A percentile compares a stretch with the other conserved stretches of the same genome.
These are phyloP conservation scores for Phytomonas francai DNA, from an alignment of 208 protist genomes.

Conservation along the genomic window DNA sequence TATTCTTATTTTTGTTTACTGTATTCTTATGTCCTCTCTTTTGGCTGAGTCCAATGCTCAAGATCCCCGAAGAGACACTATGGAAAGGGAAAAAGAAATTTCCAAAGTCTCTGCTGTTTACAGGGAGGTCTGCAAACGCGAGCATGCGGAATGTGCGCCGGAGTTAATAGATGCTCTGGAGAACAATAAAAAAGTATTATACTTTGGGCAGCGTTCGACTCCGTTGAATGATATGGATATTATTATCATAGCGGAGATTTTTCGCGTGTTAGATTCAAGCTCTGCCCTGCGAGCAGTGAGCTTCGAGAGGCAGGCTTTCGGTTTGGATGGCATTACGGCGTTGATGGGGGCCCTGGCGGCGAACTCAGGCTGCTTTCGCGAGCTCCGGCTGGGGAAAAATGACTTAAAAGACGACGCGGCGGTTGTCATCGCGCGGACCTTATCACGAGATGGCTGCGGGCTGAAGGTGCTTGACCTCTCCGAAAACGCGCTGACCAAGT, in stretches of 20 bases:
- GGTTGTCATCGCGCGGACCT: constrained; percentile 65
- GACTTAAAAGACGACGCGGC: constrained; percentile 79
- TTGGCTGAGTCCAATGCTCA: no score
- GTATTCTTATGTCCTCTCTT: neutral
- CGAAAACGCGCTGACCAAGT: constrained; percentile 78
- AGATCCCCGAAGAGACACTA: no score
- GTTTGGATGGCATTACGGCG: constrained; percentile 59
- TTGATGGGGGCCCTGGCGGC: constrained; percentile 74
- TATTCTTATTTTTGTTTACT: neutral
- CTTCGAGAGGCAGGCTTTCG: constrained; percentile 81
- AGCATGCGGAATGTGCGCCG: constrained; percentile 45
- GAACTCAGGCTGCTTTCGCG: constrained; percentile 69
- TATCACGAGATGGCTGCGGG: constrained; percentile 61
- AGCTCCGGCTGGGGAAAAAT: constrained; percentile 81
- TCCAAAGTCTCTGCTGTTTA: constrained; percentile 44
- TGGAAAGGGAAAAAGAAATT: no score
- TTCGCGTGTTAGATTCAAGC: constrained; percentile 26
- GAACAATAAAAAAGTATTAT: constrained; percentile 36
- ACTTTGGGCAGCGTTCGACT: constrained; percentile 34
- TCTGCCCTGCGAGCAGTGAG: constrained; percentile 56
- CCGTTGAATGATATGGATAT: constrained; percentile 72
- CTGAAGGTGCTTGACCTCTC: constrained; percentile 85
- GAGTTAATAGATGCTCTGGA: constrained; percentile 71
- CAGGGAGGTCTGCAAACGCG: constrained; percentile 57
- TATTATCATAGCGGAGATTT: constrained; percentile 62